phyloP scores from a whole-genome alignment of 1,284 basidiomycete genomes.

The Cystobasidium slooffiae region DNA sequence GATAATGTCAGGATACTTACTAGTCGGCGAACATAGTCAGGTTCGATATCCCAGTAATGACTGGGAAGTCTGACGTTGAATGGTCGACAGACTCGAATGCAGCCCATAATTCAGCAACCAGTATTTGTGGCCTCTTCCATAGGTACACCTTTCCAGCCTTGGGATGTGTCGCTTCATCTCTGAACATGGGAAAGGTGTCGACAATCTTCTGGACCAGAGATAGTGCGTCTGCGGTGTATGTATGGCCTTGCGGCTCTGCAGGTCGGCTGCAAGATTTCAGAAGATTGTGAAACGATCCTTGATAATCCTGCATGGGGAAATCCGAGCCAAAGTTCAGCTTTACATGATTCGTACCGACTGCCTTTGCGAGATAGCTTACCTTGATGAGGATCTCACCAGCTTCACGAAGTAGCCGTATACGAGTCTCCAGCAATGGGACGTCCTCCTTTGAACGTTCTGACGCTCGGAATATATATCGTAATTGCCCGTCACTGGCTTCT shows the following conservation, averaged over 20 bases:
- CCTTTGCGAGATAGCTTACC: constrained; percentile 57
- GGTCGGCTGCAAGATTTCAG: constrained; percentile 64
- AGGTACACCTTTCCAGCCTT: constrained; percentile 62
- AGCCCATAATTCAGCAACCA: constrained; percentile 72
- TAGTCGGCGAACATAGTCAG: constrained; percentile 43
- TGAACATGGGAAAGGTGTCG: constrained; percentile 72
- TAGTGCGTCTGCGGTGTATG: constrained; percentile 55
- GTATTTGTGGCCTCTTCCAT: constrained; percentile 83
- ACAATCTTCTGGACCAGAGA: constrained; percentile 72
- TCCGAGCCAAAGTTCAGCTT: no score
- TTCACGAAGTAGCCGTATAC: constrained; percentile 72
- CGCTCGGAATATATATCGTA: constrained; percentile 64
- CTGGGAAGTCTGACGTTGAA: not conserved
- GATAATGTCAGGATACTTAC: not conserved
- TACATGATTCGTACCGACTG: not conserved
- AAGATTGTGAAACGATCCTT: constrained; percentile 71
- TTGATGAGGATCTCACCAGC: constrained; percentile 69
- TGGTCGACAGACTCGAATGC: constrained; percentile 27
- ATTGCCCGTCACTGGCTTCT: constrained; percentile 63
- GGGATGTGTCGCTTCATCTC: constrained; percentile 60
- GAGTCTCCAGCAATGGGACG: constrained; percentile 69
- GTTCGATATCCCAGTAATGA: constrained; percentile 17
- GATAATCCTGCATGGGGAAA: constrained; percentile 63
- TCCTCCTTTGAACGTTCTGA: constrained; percentile 65
- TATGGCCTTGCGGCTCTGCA: not conserved